These are phyloP conservation scores for Pestalotiopsis sp. DNA, from an alignment of 2,329 filamentous ascomycete genomes.

Conservation along the genomic window DNA sequence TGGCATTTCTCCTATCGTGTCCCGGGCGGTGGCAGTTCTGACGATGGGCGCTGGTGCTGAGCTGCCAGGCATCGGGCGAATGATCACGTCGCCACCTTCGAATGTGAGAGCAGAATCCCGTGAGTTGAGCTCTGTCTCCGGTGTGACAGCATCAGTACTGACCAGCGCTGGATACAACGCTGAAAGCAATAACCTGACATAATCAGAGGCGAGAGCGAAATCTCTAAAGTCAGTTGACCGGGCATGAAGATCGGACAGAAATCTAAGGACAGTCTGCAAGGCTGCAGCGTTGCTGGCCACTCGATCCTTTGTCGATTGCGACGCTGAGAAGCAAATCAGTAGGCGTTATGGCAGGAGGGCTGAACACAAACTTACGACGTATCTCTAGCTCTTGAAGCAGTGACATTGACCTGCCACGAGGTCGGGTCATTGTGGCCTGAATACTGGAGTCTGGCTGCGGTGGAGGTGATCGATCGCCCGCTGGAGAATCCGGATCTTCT, in stretches of 20 bases:
- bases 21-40: slow-evolving; percentile 65
- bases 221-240: slow-evolving; percentile 79
- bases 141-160: slow-evolving; percentile 79
- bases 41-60: slow-evolving; percentile 69
- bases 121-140: slow-evolving; percentile 86
- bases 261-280: slow-evolving; percentile 76
- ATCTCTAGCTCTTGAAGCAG: slow-evolving; percentile 61
- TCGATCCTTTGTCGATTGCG: slow-evolving; percentile 47
- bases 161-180: slow-evolving; percentile 88
- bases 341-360: slow-evolving; percentile 16
- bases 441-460: slow-evolving; percentile 22
- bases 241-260: slow-evolving; percentile 77
- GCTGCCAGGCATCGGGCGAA: slow-evolving; percentile 70
- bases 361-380: slow-evolving; percentile 45
- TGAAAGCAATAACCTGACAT: slow-evolving; percentile 76
- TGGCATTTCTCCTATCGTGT: slow-evolving; percentile 44
- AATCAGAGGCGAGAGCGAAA: slow-evolving; percentile 78
- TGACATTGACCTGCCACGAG: slow-evolving; percentile 67
- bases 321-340: slow-evolving; percentile 34
- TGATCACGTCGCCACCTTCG: slow-evolving; percentile 82
- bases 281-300: slow-evolving; percentile 64
- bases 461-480: slow-evolving; percentile 24
- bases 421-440: slow-evolving; percentile 33
- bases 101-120: slow-evolving; percentile 81
- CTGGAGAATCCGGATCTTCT: slow-evolving; percentile 60